Conservation (phyloP, 805 yeast species). For the Lachancea sp. region DNA sequence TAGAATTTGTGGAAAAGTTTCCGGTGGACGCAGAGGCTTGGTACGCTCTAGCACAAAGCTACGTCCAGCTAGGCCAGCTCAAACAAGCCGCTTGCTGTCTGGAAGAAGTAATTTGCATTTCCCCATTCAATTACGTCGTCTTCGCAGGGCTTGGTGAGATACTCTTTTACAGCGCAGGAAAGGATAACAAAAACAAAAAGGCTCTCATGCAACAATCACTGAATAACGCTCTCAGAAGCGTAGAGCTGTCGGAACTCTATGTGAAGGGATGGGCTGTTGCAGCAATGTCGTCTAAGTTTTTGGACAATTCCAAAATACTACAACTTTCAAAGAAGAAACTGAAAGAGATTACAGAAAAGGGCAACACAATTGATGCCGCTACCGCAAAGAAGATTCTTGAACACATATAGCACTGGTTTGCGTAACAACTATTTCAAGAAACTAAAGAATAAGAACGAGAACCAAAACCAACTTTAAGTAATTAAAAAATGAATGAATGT, state of each 20-base stretch:
- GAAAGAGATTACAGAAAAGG: slow-evolving; percentile 29
- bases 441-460: background rate
- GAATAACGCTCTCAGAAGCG: slow-evolving; percentile 57
- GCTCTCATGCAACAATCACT: slow-evolving; percentile 20
- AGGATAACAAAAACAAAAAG: slow-evolving; percentile 10
- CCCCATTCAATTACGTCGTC: slow-evolving; percentile 44
- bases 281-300: slow-evolving; percentile 30
- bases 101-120: slow-evolving; percentile 61
- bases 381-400: slow-evolving; percentile 34
- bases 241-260: slow-evolving; percentile 69
- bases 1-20: slow-evolving; percentile 26
- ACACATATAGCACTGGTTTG: slow-evolving; percentile 7
- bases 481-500: too few species aligned
- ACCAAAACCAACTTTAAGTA: background rate
- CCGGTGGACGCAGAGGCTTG: slow-evolving; percentile 76
- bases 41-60: slow-evolving; percentile 70
- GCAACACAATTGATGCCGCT: slow-evolving; percentile 32
- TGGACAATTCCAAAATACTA: slow-evolving; percentile 30
- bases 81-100: slow-evolving; percentile 60
- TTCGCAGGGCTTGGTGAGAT: slow-evolving; percentile 26
- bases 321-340: slow-evolving; percentile 35
- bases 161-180: slow-evolving; percentile 18
- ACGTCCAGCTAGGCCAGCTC: slow-evolving; percentile 52
- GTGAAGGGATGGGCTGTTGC: slow-evolving; percentile 73
- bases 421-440: background rate